Evolutionary conservation across 2,329 filamentous ascomycete genomes (phyloP).

Genomic region (Colletotrichum tanaceti): DNA sequence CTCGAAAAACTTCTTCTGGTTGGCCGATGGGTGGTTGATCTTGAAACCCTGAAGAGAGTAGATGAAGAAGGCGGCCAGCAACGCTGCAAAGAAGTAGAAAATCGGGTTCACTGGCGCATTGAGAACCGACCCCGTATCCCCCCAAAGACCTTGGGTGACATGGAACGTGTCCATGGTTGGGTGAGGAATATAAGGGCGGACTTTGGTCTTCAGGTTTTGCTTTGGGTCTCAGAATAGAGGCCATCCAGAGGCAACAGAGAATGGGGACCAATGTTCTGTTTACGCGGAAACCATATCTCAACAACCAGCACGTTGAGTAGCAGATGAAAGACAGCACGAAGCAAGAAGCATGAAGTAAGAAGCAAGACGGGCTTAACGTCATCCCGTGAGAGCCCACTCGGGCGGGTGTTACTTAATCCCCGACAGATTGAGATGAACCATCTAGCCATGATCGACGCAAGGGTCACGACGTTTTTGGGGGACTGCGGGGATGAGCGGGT

Average conservation of each 20-base stretch:
- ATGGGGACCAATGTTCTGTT: neutral
- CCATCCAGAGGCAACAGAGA: too few relatives aligned
- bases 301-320: too few relatives aligned
- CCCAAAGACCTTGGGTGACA: neutral
- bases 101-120: conserved; percentile 21
- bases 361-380: neutral
- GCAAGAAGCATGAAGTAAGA: neutral
- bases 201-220: neutral
- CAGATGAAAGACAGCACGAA: neutral
- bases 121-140: conserved; percentile 2
- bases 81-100: conserved; percentile 25
- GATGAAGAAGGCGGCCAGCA: conserved; percentile 15
- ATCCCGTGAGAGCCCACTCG: neutral
- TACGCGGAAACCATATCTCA: neutral
- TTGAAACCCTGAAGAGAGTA: conserved; percentile 28
- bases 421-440: neutral
- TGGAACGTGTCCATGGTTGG: conserved; percentile 2
- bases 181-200: too few relatives aligned
- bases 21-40: conserved; percentile 21
- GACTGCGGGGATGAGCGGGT: neutral
- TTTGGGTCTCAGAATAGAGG: too few relatives aligned
- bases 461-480: neutral
- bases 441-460: neutral
- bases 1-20: conserved; percentile 18
- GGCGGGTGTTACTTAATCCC: neutral